A percentile compares a stretch with the other conserved stretches of the same genome.
These are phyloP conservation scores for Fusarium ambrosium DNA, from an alignment of 2,329 filamentous ascomycete species.

Conservation along the genomic window DNA sequence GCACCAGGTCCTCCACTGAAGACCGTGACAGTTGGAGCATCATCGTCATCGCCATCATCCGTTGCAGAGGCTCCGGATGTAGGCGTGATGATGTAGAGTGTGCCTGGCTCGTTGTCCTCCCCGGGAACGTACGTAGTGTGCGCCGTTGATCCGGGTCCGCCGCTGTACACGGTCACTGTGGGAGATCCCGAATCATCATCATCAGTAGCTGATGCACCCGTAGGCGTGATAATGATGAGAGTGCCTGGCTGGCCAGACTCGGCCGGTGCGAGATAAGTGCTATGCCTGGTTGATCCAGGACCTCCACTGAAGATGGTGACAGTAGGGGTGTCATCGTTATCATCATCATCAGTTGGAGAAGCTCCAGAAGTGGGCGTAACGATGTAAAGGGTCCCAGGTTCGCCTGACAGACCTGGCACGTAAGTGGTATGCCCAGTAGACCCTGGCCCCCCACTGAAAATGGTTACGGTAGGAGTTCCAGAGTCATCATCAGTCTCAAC, in stretches of 20 bases:
- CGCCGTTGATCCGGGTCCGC: background rate
- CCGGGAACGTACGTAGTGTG: background rate
- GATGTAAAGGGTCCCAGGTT: constrained; percentile 9
- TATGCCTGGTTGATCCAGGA: background rate
- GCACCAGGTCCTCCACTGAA: constrained; percentile 1
- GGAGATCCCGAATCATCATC: background rate
- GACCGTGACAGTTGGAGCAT: background rate
- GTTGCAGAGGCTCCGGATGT: background rate
- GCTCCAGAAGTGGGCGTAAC: constrained; percentile 7
- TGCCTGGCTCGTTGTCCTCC: background rate
- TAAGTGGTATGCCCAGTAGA: constrained; percentile 8
- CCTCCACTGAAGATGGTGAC: constrained; percentile 4
- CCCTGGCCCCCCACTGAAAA: constrained; percentile 16
- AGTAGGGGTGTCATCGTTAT: background rate
- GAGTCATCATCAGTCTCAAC: background rate
- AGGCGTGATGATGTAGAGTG: background rate
- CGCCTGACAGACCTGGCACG: background rate
- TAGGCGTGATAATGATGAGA: constrained; percentile 15
- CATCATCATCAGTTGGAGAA: background rate
- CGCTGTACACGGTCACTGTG: background rate
- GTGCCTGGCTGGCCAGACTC: constrained; percentile 10
- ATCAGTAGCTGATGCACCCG: background rate
- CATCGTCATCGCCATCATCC: background rate
- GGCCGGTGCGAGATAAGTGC: constrained; percentile 12
- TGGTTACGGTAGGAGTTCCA: background rate